Conservation (phyloP, 2,329 filamentous ascomycete species). For the Ophiocordyceps camponoti-saundersi region DNA sequence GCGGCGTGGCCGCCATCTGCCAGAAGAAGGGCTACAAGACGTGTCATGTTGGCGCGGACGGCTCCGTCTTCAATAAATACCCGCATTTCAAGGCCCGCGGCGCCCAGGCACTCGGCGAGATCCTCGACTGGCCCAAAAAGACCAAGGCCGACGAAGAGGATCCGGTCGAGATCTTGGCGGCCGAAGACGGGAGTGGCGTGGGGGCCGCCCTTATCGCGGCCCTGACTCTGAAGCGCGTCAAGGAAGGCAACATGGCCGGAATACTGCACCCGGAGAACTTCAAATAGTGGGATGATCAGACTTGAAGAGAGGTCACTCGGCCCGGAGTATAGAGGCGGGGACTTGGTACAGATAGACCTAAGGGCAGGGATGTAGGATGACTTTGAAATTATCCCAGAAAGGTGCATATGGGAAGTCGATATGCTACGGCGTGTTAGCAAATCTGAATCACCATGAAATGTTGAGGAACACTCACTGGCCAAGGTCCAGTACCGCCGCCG, state of each 20-base stretch:
- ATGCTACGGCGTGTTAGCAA: constrained; percentile 19
- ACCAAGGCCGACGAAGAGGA: constrained; percentile 56
- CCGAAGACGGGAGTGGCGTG: constrained; percentile 95
- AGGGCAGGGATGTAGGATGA: not conserved
- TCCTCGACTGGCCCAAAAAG: constrained; percentile 79
- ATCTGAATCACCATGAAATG: not conserved
- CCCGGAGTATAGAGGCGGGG: not conserved
- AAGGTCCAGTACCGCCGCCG: constrained; percentile 81
- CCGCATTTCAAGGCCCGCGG: constrained; percentile 93
- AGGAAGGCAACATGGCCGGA: constrained; percentile 44
- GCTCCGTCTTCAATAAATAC: constrained; percentile 98
- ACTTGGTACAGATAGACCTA: not conserved
- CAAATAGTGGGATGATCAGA: constrained; percentile 8
- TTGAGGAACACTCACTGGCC: constrained; percentile 22
- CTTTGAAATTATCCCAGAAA: constrained; percentile 41
- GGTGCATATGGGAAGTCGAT: constrained; percentile 56
- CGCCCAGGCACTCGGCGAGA: constrained; percentile 78
- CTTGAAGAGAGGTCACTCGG: not conserved
- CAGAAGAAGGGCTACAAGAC: constrained; percentile 82
- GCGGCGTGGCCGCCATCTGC: constrained; percentile 89
- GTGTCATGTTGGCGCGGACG: constrained; percentile 92
- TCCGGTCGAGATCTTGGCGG: constrained; percentile 71
- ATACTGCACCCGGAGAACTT: constrained; percentile 51
- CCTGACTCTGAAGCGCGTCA: constrained; percentile 46
- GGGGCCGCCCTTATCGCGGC: constrained; percentile 86